Evolutionary conservation across 495 filamentous ascomycete genomes (phyloP).

Genomic region (Rhypophila decipiens): DNA sequence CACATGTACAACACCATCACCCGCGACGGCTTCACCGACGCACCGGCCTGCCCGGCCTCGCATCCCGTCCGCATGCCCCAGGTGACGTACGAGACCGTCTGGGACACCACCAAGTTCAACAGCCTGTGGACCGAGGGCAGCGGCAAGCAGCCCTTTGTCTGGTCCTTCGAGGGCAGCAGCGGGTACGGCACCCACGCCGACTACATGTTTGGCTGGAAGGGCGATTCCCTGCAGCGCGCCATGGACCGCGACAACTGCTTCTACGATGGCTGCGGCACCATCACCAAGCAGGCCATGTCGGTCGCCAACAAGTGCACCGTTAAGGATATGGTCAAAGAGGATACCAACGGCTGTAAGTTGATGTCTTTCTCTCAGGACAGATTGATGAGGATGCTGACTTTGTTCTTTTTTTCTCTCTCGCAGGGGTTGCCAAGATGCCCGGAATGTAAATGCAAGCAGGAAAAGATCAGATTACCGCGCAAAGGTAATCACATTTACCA

Average conservation of each 20-base stretch:
- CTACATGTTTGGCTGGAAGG: conserved; percentile 29
- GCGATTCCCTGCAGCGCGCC: conserved; percentile 32
- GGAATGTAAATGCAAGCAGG: too few species aligned
- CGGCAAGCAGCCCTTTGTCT: conserved; percentile 37
- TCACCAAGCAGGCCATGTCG: conserved; percentile 33
- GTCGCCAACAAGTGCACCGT: conserved; percentile 36
- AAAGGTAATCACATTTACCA: too few species aligned
- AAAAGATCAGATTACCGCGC: too few species aligned
- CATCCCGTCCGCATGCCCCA: conserved; percentile 43
- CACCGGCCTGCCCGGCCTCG: conserved; percentile 37
- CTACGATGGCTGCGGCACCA: conserved; percentile 33
- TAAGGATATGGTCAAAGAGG: conserved; percentile 31
- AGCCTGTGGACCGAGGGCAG: conserved; percentile 36
- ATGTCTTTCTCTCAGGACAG: too few species aligned
- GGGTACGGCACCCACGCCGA: conserved; percentile 13
- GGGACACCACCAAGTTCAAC: conserved; percentile 45
- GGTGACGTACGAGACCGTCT: conserved; percentile 43
- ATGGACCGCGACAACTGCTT: conserved; percentile 26
- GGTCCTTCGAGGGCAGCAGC: conserved; percentile 8
- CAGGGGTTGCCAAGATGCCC: too few species aligned
- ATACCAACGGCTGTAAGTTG: conserved; percentile 32
- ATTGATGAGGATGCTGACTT: too few species aligned
- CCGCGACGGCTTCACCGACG: conserved; percentile 31
- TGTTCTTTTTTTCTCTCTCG: too few species aligned
- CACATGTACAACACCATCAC: conserved; percentile 42